Base-by-base conservation (phyloP, 495 filamentous ascomycete genomes). In the Annulohypoxylon stygium region DNA sequence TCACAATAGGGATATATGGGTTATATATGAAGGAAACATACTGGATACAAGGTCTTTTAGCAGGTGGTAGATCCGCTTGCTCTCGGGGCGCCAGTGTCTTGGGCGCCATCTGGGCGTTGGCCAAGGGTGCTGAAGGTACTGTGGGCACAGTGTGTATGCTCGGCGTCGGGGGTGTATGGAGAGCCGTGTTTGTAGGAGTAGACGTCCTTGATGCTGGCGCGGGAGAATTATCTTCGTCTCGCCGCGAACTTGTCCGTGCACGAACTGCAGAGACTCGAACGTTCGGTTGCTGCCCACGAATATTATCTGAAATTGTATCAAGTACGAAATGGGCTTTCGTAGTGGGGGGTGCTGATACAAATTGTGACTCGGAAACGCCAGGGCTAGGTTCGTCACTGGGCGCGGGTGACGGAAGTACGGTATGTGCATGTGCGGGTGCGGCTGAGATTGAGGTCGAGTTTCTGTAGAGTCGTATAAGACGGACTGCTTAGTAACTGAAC, bases 321-420 rank as follows among this genome's bases (percentile, higher is more conserved):
- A 69, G 62, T 34, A 72, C 76, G 39, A 83, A 81, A 1, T 76
- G 78, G 30, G 77, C 75, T 23, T 75, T 61, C 18, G 75, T 79
- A 1, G 77, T 63, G 16, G 76, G 67, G 33, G 65, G 48, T 14
- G 66, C 4, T 8, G 43, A 47, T 8, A 47, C 34, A 16, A 36
- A 54, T 76, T 78, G 25, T 75, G 80, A 36, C 77, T 82, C 57
- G 65, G 34, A 75, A 9, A 78, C 45, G 58, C 70, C 77, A 34
- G 83, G 84, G 68, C 83, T 87, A 18, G 81, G 81, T 57, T 87
- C 87, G 67, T 88, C 84, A 75, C 85, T 90, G 3, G 86, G 84
- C 16, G 86, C 83, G 45, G 88, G 88, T 12, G 88, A 89, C 1
- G 84, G 88, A 47, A 88, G 81, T 25, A 87, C 76, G 43, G 73